A percentile compares a stretch with the other conserved stretches of the same genome.
Conservation (phyloP, 352 stramenopile genomes). For the Phytophthora melonis region DNA sequence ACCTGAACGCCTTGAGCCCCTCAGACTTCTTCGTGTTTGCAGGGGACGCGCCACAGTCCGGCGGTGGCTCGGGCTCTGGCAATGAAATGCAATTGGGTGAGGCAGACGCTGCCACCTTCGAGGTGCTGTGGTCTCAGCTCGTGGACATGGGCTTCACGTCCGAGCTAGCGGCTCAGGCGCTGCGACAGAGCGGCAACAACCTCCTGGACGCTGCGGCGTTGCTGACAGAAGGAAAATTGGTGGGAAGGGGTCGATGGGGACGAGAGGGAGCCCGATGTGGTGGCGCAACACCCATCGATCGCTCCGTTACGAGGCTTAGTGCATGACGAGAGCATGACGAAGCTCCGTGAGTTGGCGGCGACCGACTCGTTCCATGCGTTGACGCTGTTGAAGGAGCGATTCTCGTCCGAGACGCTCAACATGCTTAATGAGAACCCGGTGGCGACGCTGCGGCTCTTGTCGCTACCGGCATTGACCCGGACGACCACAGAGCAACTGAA, state of each 20-base stretch:
- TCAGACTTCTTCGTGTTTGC: constrained; percentile 78
- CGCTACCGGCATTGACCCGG: constrained; percentile 15
- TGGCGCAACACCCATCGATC: constrained; percentile 21
- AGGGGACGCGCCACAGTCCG: constrained; percentile 34
- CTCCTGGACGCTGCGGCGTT: constrained; percentile 50
- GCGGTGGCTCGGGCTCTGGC: not conserved
- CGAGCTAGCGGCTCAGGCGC: constrained; percentile 37
- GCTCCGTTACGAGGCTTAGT: constrained; percentile 36
- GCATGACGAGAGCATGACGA: constrained; percentile 34
- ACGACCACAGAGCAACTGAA: constrained; percentile 1
- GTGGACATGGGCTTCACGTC: constrained; percentile 69
- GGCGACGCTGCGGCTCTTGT: constrained; percentile 47
- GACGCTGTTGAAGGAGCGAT: constrained; percentile 58
- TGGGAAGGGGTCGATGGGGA: not conserved
- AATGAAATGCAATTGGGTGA: constrained; percentile 23
- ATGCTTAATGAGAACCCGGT: constrained; percentile 60
- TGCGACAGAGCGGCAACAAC: constrained; percentile 43
- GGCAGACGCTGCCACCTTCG: constrained; percentile 15
- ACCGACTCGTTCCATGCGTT: constrained; percentile 58
- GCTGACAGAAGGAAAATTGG: constrained; percentile 38
- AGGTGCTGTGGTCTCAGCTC: constrained; percentile 46
- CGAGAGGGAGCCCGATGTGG: constrained; percentile 3
- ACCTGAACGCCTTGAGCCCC: constrained; percentile 56
- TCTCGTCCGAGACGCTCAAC: constrained; percentile 44
- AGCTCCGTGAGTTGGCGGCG: constrained; percentile 38